These are phyloP conservation scores for Ophiostoma quercus DNA, from an alignment of 2,329 filamentous ascomycete species.

Conservation along the genomic window DNA sequence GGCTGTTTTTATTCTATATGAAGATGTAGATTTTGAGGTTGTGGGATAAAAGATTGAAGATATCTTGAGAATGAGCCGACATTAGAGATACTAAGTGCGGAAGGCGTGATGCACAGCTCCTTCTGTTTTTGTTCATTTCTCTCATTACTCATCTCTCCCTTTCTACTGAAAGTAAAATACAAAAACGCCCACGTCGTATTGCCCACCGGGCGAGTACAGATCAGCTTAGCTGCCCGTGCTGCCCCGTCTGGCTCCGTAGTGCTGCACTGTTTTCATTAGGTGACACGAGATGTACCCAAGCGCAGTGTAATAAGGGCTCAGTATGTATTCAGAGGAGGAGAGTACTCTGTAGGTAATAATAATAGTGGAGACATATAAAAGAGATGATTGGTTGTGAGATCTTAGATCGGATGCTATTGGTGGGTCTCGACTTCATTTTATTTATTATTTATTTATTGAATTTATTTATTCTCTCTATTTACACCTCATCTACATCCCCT, in stretches of 20 bases:
- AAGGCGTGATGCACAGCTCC: not conserved
- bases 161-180: too few species aligned
- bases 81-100: not conserved
- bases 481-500: not conserved
- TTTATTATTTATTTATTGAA: not conserved
- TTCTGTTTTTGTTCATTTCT: not conserved
- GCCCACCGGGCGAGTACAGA: conserved; percentile 4
- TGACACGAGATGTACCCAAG: conserved; percentile 3
- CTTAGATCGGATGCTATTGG: not conserved
- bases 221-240: conserved; percentile 11
- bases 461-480: not conserved
- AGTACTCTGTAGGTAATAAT: not conserved
- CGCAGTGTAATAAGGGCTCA: not conserved
- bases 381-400: not conserved
- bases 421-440: not conserved
- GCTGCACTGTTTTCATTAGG: not conserved
- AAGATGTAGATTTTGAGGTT: not conserved
- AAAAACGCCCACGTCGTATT: not conserved
- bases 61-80: too few species aligned
- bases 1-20: too few species aligned
- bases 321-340: not conserved
- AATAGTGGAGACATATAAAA: too few species aligned
- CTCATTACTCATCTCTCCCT: too few species aligned
- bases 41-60: not conserved
- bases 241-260: conserved; percentile 10